These are phyloP conservation scores for Fusarium pilosicola DNA, from an alignment of 2,329 filamentous ascomycete genomes.

Conservation along the genomic window DNA sequence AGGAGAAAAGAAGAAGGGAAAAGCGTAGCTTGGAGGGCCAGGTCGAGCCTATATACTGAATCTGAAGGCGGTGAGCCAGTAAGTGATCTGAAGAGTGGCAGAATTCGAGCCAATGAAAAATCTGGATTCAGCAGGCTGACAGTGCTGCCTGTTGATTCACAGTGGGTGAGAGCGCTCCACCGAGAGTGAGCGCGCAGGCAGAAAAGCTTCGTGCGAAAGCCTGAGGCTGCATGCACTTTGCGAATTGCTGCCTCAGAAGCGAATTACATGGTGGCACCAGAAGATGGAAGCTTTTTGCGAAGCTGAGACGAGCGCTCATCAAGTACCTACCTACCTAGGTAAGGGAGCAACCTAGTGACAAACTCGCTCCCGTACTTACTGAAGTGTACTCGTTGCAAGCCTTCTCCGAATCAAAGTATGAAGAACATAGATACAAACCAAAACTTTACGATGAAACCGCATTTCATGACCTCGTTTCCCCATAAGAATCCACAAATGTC, in stretches of 20 bases:
- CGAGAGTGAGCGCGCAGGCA: neutral
- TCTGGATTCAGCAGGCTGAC: neutral
- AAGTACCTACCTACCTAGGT: too few species aligned
- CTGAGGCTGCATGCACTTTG: neutral
- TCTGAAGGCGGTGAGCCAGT: constrained; percentile 3
- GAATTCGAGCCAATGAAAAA: constrained; percentile 18
- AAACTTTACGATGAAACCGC: neutral
- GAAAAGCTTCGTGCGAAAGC: neutral
- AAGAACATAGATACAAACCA: neutral
- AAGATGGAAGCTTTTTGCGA: neutral
- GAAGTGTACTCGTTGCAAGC: neutral
- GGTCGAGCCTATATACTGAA: constrained; percentile 34
- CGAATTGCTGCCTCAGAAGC: neutral
- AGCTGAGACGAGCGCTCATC: neutral
- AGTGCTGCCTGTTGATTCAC: constrained; percentile 24
- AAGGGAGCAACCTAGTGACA: neutral
- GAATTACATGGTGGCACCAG: neutral
- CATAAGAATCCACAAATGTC: neutral
- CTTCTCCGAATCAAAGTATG: neutral
- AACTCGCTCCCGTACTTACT: neutral
- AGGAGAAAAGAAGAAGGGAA: constrained; percentile 48
- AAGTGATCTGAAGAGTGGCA: constrained; percentile 16
- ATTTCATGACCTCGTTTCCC: neutral
- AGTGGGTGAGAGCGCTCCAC: neutral
- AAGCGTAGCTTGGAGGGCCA: constrained; percentile 24